phyloP scores from a whole-genome alignment of 108 stramenopile genomes.

The Seminavis robusta region DNA sequence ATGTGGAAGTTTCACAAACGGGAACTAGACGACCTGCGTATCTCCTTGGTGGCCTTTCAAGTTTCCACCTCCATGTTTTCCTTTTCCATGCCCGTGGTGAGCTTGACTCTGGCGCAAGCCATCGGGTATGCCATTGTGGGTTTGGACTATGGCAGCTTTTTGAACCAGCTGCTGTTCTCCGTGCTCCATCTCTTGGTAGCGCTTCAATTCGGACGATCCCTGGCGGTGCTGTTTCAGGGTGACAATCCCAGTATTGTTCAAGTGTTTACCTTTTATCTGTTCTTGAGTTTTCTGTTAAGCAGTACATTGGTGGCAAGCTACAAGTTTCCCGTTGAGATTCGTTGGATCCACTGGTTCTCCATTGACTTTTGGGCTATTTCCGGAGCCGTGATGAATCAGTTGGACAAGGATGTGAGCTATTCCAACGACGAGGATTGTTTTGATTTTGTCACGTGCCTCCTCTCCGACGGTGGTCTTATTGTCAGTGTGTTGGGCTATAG shows the following conservation, averaged over 20 bases:
- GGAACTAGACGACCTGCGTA: slow-evolving; percentile 1
- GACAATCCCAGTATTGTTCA: not conserved
- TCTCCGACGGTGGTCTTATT: not conserved
- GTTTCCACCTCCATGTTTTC: not conserved
- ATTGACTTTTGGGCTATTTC: not conserved
- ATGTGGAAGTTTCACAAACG: not conserved
- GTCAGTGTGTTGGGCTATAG: not conserved
- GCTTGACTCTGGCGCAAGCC: not conserved
- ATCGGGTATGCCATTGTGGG: not conserved
- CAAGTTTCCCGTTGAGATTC: not conserved
- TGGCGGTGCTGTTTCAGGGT: not conserved
- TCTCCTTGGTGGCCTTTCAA: not conserved
- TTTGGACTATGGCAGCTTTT: not conserved
- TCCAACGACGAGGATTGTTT: not conserved
- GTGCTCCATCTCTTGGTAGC: not conserved
- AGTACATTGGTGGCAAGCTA: not conserved
- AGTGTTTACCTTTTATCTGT: not conserved
- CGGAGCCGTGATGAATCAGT: not conserved
- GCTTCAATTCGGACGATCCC: not conserved
- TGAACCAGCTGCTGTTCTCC: not conserved
- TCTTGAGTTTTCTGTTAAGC: not conserved
- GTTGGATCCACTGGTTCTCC: not conserved
- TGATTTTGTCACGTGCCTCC: not conserved
- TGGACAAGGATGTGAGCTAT: too few species aligned
- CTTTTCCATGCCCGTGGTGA: not conserved